Conservation (phyloP, 176 grass and related monocot genomes). For the Triticum urartu region DNA sequence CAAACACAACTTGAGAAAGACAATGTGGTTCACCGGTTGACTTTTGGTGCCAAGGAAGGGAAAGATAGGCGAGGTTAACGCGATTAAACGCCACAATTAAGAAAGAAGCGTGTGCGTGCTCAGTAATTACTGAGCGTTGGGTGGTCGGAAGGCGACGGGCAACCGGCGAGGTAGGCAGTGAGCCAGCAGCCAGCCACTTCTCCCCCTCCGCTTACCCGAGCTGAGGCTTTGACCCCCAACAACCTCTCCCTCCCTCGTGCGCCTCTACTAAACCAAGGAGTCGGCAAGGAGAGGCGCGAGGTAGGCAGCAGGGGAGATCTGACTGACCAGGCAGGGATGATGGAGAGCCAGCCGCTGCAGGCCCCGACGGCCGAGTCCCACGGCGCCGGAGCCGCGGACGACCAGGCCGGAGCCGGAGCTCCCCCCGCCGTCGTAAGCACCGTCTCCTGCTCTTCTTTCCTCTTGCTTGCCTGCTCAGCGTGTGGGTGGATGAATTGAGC, state of each 20-base stretch:
- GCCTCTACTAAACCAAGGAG: background rate
- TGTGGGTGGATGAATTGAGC: background rate
- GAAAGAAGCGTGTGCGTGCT: background rate
- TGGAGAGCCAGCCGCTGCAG: slow-evolving; percentile 68
- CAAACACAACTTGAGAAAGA: too few relatives aligned
- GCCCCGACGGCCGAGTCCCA: slow-evolving; percentile 8
- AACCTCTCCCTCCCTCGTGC: background rate
- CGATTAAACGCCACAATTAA: background rate
- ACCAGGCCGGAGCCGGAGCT: slow-evolving; percentile 18
- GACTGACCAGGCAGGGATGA: slow-evolving; percentile 21
- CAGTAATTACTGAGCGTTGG: background rate
- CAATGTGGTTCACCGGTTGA: background rate
- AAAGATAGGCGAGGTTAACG: background rate
- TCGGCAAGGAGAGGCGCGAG: background rate
- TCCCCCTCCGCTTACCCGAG: background rate
- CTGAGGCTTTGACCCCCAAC: slow-evolving; percentile 32
- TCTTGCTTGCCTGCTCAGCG: background rate
- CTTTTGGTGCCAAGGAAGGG: background rate
- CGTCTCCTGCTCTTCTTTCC: background rate
- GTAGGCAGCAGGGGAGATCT: slow-evolving; percentile 20
- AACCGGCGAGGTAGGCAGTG: background rate
- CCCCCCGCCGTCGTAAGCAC: slow-evolving; percentile 35
- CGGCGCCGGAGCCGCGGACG: background rate
- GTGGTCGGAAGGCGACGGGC: slow-evolving; percentile 16
- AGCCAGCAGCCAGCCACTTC: background rate